A percentile compares a stretch with the other conserved stretches of the same genome.
Evolutionary conservation across 768 basidiomycete species (phyloP).

Genomic region (Naematelia encephala): DNA sequence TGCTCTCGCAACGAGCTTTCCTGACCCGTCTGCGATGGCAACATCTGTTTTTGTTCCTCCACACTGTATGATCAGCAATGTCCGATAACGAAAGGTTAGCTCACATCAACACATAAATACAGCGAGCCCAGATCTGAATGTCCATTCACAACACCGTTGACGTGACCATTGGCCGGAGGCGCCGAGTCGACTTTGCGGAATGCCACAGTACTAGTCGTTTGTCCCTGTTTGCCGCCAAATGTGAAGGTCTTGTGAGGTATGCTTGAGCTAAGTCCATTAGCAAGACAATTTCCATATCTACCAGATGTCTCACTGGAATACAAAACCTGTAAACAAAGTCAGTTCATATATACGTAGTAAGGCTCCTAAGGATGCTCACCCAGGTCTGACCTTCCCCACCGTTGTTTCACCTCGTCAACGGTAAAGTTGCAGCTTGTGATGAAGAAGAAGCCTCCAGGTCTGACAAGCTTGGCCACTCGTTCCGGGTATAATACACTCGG

Average conservation of each 20-base stretch:
- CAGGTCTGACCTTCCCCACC: conserved; percentile 43
- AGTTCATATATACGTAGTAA: neutral
- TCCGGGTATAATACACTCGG: conserved; percentile 51
- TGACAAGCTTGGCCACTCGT: conserved; percentile 44
- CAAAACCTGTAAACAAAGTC: conserved; percentile 7
- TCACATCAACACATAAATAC: conserved; percentile 30
- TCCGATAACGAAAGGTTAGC: neutral
- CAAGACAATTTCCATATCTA: neutral
- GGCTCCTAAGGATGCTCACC: conserved; percentile 6
- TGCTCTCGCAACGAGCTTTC: conserved; percentile 65
- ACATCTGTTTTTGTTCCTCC: conserved; percentile 85
- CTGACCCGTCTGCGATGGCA: conserved; percentile 61
- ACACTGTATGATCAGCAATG: conserved; percentile 17
- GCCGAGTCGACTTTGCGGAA: conserved; percentile 32
- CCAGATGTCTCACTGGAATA: conserved; percentile 13
- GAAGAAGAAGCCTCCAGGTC: conserved; percentile 50
- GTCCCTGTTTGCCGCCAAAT: conserved; percentile 51
- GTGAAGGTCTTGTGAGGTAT: conserved; percentile 50
- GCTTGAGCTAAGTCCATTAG: conserved; percentile 35
- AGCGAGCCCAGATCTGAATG: conserved; percentile 6
- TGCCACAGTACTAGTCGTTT: conserved; percentile 48
- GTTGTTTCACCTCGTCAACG: conserved; percentile 50
- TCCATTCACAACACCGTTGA: neutral
- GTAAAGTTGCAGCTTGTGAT: conserved; percentile 55
- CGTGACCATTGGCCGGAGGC: neutral